Base-by-base conservation (phyloP, 805 yeast species). In the Candida loeiensis region DNA sequence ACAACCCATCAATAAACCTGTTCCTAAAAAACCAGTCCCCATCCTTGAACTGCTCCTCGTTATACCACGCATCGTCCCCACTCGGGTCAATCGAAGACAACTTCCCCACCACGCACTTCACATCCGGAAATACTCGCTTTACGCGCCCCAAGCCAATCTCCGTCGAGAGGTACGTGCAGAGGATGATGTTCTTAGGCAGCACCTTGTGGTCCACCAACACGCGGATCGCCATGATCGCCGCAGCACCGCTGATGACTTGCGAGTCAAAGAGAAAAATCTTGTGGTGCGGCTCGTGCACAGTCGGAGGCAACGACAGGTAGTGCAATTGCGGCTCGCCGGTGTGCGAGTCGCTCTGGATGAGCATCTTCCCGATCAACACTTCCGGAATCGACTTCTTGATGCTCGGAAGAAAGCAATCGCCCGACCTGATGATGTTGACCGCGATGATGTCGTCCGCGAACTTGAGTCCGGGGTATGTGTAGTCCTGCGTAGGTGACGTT, bases 301-400 rank as follows among this genome's bases (percentile, higher is more conserved):
- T 52, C 0, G 61, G 56, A 0, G 97, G 96, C 27, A 91, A 61
- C 17, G 78, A 74, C 47, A 84, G 83, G n/a, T 82, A 79, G 58
- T 90, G 96, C 44, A 93, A 69, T 55, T 84, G 90, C 1, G 99
- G 98, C 62, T 91, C 98, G 6, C 98, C 98, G 0, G 98, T 90
- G 16, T 69, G 63, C 0, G 93, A 71, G 58, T 90, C 96, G 6
- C 95, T 82, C 61, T 89, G 96, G 51, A 91, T 89, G 34, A 91
- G 66, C 17, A 91, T 58, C 54, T 90, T 86, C 0, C 99, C 98
- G 25, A 88, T 72, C 8, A 78, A 73, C 9, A 87, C 80, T 37
- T 81, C 87, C 1, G 96, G 91, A 18, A 88, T 69, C 0, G 90
- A 77, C 48, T 80, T 80, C 44, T 85, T 77, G 28, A 91, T 66